A percentile compares a stretch with the other conserved stretches of the same genome.
Evolutionary conservation across 257 asterid species (phyloP).

Genomic region (Handroanthus guayacan): DNA sequence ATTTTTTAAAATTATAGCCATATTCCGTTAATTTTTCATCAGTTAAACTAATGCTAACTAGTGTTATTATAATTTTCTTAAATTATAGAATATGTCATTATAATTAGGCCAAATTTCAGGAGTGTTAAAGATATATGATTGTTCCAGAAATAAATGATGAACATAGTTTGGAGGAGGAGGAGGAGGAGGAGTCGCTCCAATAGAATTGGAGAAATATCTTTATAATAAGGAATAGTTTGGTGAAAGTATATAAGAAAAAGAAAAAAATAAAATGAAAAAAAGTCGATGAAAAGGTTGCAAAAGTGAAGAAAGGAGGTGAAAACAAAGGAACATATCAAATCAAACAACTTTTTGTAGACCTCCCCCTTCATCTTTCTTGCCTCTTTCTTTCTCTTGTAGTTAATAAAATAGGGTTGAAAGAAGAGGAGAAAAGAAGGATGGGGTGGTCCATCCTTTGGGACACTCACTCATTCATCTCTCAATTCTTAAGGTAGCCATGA

Average conservation of each 20-base stretch:
- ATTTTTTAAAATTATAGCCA: too few relatives aligned
- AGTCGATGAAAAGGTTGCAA: conserved; percentile 48
- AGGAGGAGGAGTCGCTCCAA: conserved; percentile 43
- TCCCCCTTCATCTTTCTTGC: not conserved
- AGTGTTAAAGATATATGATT: too few relatives aligned
- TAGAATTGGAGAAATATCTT: conserved; percentile 54
- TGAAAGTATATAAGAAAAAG: conserved; percentile 19
- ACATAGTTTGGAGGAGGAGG: not conserved
- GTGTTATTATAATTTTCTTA: too few relatives aligned
- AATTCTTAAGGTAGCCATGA: conserved; percentile 18
- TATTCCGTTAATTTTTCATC: too few relatives aligned
- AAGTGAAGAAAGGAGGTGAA: conserved; percentile 48
- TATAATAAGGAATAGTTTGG: conserved; percentile 29
- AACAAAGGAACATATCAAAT: conserved; percentile 66
- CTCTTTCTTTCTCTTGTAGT: conserved; percentile 26
- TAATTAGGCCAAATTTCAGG: too few relatives aligned
- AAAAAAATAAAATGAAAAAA: conserved; percentile 11
- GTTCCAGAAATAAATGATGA: not conserved
- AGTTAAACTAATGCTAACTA: too few relatives aligned
- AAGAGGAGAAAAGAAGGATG: not conserved
- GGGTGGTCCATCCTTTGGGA: conserved; percentile 43
- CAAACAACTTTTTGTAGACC: conserved; percentile 58
- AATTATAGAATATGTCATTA: too few relatives aligned
- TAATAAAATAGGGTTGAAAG: not conserved
- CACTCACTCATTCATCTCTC: conserved; percentile 35